Base-by-base conservation (phyloP, 192 early-diverging fungal species). In the Podila horticola region DNA sequence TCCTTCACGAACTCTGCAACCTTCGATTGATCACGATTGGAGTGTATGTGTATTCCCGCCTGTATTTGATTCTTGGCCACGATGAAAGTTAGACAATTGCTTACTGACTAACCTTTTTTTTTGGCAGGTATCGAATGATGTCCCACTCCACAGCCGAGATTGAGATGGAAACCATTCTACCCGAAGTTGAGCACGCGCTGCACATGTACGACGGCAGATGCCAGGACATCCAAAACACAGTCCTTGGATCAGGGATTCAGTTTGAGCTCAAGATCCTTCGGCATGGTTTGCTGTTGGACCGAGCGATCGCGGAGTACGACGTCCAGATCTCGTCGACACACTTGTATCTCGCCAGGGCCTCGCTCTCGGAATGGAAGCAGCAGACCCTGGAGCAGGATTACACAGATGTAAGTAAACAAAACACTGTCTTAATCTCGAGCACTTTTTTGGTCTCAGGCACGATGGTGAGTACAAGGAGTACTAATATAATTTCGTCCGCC, bases 311-410 rank as follows among this genome's bases (percentile, higher is more conserved):
- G 3, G 74, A 85, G 26, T 89, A 86, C 72, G 85, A 84, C 2
- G 83, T 89, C 45, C 85, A 86, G 45, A 82, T 85, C 24, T 77
- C 87, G 1, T 77, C 79, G 28, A 89, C 81, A 5, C 58, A 81
- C 15, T 34, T 89, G 8, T 82, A 79, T 66, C 48, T 74, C 26
- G 74, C 73, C 17, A 67, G 72, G 9, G 69, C 74, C 10, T 69
- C 82, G 4, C 61, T 89, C 17, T 66, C 33, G 10, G 85, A 87
- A 67, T 89, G 87, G 87, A 72, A 76, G n/a, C 66, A 20, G 2
- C 55, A 76, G 9, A 69, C 77, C 9, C 30, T 82, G 22, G 85
- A 85, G 28, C 87, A 89, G 48, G 82, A 84, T 12, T 89, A 85
- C 74, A 71, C 69, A 17, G 85, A 86, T 69, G 82, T 84, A 50